phyloP scores from a whole-genome alignment of 225 moss, liverwort and hornwort species.

The Bryoerythrophyllum caledonicum region DNA sequence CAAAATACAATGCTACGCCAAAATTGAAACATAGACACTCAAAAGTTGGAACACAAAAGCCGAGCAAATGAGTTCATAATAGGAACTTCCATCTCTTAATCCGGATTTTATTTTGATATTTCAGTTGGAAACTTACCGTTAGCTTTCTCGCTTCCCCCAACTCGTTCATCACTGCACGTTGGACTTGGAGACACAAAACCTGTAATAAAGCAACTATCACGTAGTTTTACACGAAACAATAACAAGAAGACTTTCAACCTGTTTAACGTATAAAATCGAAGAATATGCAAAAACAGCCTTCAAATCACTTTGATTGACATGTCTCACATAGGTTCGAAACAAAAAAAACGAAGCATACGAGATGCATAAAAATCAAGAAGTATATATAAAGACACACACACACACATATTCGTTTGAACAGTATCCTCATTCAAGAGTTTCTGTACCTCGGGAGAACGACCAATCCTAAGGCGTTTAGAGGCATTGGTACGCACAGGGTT shows the following conservation, averaged over 20 bases:
- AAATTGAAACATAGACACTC: constrained; percentile 1
- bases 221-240: constrained; percentile 1
- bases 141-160: constrained; percentile 79
- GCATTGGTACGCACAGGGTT: constrained; percentile 71
- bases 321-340: constrained; percentile 9
- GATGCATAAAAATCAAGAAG: background rate
- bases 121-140: constrained; percentile 46
- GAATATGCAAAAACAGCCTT: background rate
- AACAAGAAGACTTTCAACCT: constrained; percentile 3
- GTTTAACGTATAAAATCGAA: background rate
- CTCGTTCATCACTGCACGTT: constrained; percentile 70
- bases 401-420: background rate
- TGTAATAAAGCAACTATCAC: constrained; percentile 35
- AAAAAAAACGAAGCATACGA: background rate
- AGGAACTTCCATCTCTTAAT: constrained; percentile 9
- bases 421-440: background rate
- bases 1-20: constrained; percentile 13
- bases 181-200: constrained; percentile 93
- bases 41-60: constrained; percentile 13
- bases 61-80: constrained; percentile 1
- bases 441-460: constrained; percentile 81
- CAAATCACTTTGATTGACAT: background rate
- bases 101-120: background rate
- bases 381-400: background rate
- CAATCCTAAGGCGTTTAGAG: constrained; percentile 79